Percentiles rank a stretch among this genome's conserved stretches.
Conservation (phyloP, 768 basidiomycete genomes). For the Erythrobasidium yunnanense region DNA sequence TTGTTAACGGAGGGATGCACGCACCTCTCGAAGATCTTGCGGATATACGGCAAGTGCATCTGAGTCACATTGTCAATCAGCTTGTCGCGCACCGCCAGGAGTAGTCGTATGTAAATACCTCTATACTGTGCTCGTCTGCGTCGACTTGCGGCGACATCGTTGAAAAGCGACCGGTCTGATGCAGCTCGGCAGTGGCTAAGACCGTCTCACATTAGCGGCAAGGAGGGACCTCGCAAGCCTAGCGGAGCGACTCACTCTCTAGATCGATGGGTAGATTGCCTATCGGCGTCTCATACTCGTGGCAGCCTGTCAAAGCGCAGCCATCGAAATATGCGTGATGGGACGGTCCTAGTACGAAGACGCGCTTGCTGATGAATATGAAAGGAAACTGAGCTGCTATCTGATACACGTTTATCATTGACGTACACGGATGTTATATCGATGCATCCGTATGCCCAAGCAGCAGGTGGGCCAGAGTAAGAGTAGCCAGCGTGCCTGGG, state of each 20-base stretch:
- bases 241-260: constrained; percentile 54
- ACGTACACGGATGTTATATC: constrained; percentile 69
- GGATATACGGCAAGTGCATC: constrained; percentile 49
- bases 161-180: constrained; percentile 57
- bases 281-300: constrained; percentile 69
- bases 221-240: too few relatives aligned
- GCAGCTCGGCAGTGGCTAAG: constrained; percentile 58
- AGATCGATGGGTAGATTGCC: constrained; percentile 69
- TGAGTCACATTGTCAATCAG: background rate
- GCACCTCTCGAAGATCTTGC: constrained; percentile 72
- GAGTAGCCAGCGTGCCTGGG: constrained; percentile 86
- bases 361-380: constrained; percentile 57
- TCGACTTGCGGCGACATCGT: constrained; percentile 59
- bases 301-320: constrained; percentile 74
- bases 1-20: too few relatives aligned
- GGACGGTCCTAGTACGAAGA: constrained; percentile 91
- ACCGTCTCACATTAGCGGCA: background rate
- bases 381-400: too few relatives aligned
- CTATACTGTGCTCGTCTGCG: constrained; percentile 91
- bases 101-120: constrained; percentile 70
- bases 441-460: constrained; percentile 89
- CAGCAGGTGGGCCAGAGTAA: constrained; percentile 86
- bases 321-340: constrained; percentile 79
- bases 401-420: too few relatives aligned
- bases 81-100: background rate